phyloP scores from a whole-genome alignment of 78 protist species.

The Dictyostelium capitatum region DNA sequence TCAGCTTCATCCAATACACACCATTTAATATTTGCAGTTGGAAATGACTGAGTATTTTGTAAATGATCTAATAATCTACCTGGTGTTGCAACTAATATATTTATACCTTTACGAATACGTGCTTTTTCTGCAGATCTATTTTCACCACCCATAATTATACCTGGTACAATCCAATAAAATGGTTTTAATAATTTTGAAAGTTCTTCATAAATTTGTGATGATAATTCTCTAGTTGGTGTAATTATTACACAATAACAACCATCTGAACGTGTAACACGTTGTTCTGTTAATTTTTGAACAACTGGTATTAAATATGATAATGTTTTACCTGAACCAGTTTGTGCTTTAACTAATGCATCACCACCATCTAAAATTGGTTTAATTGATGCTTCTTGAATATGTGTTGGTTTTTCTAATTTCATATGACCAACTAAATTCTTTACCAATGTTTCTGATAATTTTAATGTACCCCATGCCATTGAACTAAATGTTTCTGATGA shows the following conservation, averaged over 20 bases:
- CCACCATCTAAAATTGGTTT: slow-evolving; percentile 18
- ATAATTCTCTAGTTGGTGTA: slow-evolving; percentile 96
- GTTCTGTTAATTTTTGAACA: slow-evolving; percentile 72
- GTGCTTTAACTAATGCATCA: slow-evolving; percentile 85
- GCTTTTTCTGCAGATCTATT: slow-evolving; percentile 90
- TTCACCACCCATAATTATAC: slow-evolving; percentile 94
- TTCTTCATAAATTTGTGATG: slow-evolving; percentile 86
- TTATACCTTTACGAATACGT: slow-evolving; percentile 93
- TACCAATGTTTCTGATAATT: slow-evolving; percentile 1
- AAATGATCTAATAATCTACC: slow-evolving; percentile 96
- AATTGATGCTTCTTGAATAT: slow-evolving; percentile 54
- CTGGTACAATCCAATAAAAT: slow-evolving; percentile 87
- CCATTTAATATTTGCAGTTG: slow-evolving; percentile 4
- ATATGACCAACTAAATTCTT: slow-evolving; percentile 42
- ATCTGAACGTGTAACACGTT: slow-evolving; percentile 45
- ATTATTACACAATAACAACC: slow-evolving; percentile 87
- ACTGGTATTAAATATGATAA: slow-evolving; percentile 93
- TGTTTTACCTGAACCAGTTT: slow-evolving; percentile 97
- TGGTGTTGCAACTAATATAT: slow-evolving; percentile 93
- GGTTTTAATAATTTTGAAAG: slow-evolving; percentile 57
- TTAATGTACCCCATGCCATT: slow-evolving; percentile 28
- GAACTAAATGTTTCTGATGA: slow-evolving; percentile 38
- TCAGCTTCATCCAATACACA: slow-evolving; percentile 96
- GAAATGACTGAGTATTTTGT: slow-evolving; percentile 79
- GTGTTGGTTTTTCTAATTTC: slow-evolving; percentile 57